Evolutionary conservation across 78 protist genomes (phyloP).

Genomic region (Dictyostelium purpureum): DNA sequence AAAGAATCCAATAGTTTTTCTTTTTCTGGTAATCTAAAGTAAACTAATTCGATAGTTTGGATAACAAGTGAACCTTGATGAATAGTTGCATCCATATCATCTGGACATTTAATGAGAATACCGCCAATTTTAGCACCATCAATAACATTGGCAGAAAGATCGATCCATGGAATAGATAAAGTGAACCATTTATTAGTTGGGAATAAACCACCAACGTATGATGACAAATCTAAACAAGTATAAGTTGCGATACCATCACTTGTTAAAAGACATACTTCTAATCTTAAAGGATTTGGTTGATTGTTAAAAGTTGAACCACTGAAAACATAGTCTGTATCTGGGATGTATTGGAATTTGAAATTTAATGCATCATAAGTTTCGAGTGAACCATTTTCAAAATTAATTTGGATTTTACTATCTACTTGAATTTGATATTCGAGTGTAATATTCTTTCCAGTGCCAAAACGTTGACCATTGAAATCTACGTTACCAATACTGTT

Average conservation of each 20-base stretch:
- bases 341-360: not conserved
- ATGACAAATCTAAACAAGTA: conserved; percentile 16
- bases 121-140: not conserved
- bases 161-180: conserved; percentile 35
- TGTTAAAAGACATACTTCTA: not conserved
- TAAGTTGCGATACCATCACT: not conserved
- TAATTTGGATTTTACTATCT: not conserved
- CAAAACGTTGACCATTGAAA: not conserved
- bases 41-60: no score
- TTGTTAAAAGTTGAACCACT: not conserved
- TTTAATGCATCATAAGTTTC: not conserved
- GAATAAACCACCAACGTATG: conserved; percentile 67
- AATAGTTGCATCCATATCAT: not conserved
- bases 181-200: conserved; percentile 23
- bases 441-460: not conserved
- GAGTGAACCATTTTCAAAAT: not conserved
- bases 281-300: not conserved
- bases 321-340: not conserved
- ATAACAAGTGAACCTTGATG: conserved; percentile 19
- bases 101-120: not conserved
- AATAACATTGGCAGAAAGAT: not conserved
- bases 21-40: no score
- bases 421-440: not conserved
- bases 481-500: not conserved
- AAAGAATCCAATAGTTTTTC: no score